phyloP scores from a whole-genome alignment of 371 early-diverging fungal genomes.

The Rhizopus arrhizus region DNA sequence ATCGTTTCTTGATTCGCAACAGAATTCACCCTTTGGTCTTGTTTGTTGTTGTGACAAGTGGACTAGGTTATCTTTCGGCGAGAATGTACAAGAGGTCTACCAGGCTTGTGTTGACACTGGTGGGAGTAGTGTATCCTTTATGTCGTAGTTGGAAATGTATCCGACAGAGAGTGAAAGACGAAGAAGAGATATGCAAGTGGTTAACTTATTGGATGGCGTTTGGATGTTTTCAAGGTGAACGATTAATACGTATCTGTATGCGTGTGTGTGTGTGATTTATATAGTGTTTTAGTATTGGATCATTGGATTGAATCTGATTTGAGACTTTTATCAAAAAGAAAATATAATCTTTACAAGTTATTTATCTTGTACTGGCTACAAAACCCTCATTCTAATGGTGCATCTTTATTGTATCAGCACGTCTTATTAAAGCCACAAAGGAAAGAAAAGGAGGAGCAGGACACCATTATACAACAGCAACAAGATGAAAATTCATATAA shows the following conservation, averaged over 20 bases:
- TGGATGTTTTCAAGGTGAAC: conserved; percentile 50
- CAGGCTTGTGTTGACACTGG: conserved; percentile 31
- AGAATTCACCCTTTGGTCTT: conserved; percentile 37
- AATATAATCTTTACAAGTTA: conserved; percentile 51
- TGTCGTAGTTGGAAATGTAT: conserved; percentile 40
- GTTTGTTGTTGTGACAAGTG: conserved; percentile 31
- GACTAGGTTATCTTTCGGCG: conserved; percentile 20
- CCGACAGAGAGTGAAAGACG: conserved; percentile 12
- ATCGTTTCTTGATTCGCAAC: conserved; percentile 37
- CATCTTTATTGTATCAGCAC: conserved; percentile 39
- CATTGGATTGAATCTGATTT: conserved; percentile 41
- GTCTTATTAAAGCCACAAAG: conserved; percentile 39
- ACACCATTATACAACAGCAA: conserved; percentile 5
- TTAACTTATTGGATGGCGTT: conserved; percentile 58
- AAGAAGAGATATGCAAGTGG: conserved; percentile 39
- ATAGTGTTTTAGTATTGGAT: conserved; percentile 39
- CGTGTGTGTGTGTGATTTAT: too few species aligned
- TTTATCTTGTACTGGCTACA: conserved; percentile 57
- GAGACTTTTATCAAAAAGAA: conserved; percentile 27
- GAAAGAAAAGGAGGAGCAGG: conserved; percentile 11
- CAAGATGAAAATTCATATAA: conserved; percentile 7
- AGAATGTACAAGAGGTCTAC: conserved; percentile 37
- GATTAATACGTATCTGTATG: background rate
- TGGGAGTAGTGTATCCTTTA: conserved; percentile 51
- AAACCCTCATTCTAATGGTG: conserved; percentile 54